phyloP scores from a whole-genome alignment of 768 basidiomycete genomes.

The Collybiopsis luxurians region DNA sequence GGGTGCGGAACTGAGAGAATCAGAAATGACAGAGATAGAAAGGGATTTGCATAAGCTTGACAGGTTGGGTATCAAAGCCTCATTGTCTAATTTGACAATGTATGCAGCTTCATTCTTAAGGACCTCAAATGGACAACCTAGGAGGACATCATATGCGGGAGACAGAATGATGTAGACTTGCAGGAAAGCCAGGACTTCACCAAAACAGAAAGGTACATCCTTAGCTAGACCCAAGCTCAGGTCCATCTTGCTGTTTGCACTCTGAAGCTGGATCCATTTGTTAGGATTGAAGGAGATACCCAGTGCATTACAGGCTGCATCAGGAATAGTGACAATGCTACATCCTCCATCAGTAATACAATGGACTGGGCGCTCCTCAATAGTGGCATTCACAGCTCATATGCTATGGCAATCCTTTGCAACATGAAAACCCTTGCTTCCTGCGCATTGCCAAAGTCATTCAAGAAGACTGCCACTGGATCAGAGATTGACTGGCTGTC shows the following conservation, averaged over 20 bases:
- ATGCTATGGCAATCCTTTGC: not conserved
- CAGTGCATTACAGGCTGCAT: not conserved
- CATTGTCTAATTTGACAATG: not conserved
- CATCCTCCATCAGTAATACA: not conserved
- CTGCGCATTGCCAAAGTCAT: not conserved
- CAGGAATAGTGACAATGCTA: not conserved
- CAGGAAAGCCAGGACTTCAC: not conserved
- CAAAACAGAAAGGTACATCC: slow-evolving; percentile 12
- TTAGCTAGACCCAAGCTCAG: slow-evolving; percentile 9
- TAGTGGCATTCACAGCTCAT: not conserved
- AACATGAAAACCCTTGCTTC: not conserved
- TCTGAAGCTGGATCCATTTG: not conserved
- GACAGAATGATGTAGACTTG: slow-evolving; percentile 11
- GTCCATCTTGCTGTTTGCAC: not conserved
- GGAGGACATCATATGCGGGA: slow-evolving; percentile 11
- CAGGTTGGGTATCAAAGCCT: not conserved
- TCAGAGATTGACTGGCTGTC: no score
- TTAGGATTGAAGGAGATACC: not conserved
- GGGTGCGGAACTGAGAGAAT: not conserved
- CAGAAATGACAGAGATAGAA: not conserved
- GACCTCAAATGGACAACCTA: slow-evolving; percentile 12
- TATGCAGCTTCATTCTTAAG: slow-evolving; percentile 8
- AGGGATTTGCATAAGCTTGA: not conserved
- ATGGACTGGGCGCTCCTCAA: not conserved
- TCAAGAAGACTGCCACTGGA: not conserved